Evolutionary conservation across 139 green algal genomes (phyloP), one percentile per base, ranked within the genome.

Genomic region (Auxenochlorella protothecoides): DNA sequence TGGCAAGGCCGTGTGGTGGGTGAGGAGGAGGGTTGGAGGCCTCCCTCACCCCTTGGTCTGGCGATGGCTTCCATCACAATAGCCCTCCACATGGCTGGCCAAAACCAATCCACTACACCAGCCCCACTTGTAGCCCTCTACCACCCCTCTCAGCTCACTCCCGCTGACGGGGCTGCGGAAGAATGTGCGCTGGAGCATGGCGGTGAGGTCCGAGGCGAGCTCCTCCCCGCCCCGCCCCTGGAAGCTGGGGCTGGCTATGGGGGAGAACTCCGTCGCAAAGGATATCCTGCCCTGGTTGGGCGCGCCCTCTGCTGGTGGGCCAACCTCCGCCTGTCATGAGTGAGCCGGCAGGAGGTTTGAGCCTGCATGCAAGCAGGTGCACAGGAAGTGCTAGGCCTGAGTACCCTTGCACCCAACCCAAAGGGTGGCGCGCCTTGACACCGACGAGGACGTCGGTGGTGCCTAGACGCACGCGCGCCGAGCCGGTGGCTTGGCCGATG

Each of bases 401-500:
- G 27, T 44, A 44, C 27, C 27, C 27, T 44, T 44, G 27, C 27
- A 44, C 27, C 27, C 27, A 44, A 44, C 27, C 27, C 27, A 44
- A 44, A 44, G 27, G 27, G 27, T 44, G 27, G 27, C 27, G 27
- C 27, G 27, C 89, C 89, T 94, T 95, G 10, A 96, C 86, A 27
- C 74, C 88, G 6, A 90, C 87, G 53, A 96, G 71, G 5, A 96
- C 86, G 62, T 96, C 89, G 3, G 90, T 96, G 12, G 70, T 66
- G 7, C 90, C 90, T 9, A 96, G 53, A 9, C 70, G 76, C 6
- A 96, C 66, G 0, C 90, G 67, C 8, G 90, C 81, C 8, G 90
- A 96, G 11, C 90, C 90, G 2, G 73, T 88, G 15, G 90, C 88
- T 72, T 96, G 89, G 44, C 83, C 79, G 12, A 96, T 82, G 5